phyloP scores from a whole-genome alignment of 2,329 filamentous ascomycete species.

The Calcarisporium arbuscula region DNA sequence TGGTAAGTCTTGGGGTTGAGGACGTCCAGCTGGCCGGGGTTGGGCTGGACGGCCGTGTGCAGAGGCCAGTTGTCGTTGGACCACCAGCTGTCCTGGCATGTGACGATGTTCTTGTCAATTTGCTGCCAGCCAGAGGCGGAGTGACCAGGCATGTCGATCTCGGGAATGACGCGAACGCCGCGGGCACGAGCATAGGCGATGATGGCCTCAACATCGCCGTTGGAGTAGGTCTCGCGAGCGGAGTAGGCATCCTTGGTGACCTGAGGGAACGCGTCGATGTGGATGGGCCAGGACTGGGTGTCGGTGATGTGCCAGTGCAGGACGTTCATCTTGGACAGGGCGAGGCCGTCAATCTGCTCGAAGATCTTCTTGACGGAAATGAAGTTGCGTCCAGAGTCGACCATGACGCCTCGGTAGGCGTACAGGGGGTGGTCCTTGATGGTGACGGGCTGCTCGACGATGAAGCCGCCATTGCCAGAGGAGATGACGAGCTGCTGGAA shows the following conservation, averaged over 20 bases:
- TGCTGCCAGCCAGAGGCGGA: constrained; percentile 48
- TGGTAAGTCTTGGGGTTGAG: constrained; percentile 50
- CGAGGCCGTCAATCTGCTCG: constrained; percentile 49
- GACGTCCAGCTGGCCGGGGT: constrained; percentile 50
- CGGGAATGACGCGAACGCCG: constrained; percentile 49
- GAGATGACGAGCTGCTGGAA: constrained; percentile 49
- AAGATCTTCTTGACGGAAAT: constrained; percentile 42
- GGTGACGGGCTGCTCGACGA: constrained; percentile 46
- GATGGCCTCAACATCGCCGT: constrained; percentile 33
- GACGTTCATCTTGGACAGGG: constrained; percentile 50
- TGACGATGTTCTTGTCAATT: constrained; percentile 44
- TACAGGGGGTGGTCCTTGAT: constrained; percentile 45
- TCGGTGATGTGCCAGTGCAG: constrained; percentile 53
- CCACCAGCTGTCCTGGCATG: constrained; percentile 53
- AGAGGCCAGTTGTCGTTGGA: constrained; percentile 48
- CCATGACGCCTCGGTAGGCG: constrained; percentile 48
- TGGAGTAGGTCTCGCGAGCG: constrained; percentile 36
- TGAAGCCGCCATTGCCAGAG: constrained; percentile 33
- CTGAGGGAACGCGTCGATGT: constrained; percentile 41
- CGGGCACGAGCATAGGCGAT: constrained; percentile 44
- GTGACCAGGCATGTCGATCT: constrained; percentile 53
- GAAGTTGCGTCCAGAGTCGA: constrained; percentile 49
- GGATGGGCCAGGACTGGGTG: constrained; percentile 48
- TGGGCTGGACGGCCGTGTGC: constrained; percentile 48
- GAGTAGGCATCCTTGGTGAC: constrained; percentile 51